These are phyloP conservation scores for Echites panduratus DNA, from an alignment of 257 asterid genomes.

Conservation along the genomic window DNA sequence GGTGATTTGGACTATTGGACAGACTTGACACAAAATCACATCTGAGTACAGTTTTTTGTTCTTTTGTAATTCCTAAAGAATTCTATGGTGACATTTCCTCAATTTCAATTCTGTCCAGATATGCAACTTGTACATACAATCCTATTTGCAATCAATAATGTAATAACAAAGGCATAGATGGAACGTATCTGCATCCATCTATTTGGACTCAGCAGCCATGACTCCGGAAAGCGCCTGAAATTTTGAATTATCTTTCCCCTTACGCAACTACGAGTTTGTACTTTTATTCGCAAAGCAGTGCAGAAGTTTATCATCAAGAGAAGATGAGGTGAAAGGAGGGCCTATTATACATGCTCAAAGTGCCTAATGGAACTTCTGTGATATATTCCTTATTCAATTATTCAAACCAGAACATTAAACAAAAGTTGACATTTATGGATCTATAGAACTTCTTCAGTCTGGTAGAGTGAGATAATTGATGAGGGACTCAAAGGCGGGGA, in stretches of 20 bases:
- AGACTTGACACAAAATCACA: not conserved
- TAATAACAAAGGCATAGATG: not conserved
- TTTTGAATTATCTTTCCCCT: not conserved
- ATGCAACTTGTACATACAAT: not conserved
- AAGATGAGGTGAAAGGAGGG: not conserved
- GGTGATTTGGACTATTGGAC: not conserved
- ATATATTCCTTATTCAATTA: not conserved
- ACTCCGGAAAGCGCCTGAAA: not conserved
- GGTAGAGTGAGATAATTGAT: conserved; percentile 51
- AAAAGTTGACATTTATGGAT: not conserved
- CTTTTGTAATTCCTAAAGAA: not conserved
- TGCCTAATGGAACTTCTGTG: not conserved
- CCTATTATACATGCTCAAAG: not conserved
- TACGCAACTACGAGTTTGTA: not conserved
- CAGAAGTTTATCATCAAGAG: not conserved
- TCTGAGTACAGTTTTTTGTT: not conserved
- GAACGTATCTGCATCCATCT: not conserved
- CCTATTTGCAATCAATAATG: not conserved
- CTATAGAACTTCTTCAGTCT: conserved; percentile 21
- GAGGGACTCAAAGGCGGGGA: conserved; percentile 55
- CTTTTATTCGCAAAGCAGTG: not conserved
- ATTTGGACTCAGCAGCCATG: not conserved
- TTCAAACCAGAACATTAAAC: not conserved
- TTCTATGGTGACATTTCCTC: not conserved
- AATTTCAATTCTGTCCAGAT: not conserved